A percentile compares a stretch with the other conserved stretches of the same genome.
These are phyloP conservation scores for Spizellomyces punctatus DNA, from an alignment of 192 early-diverging fungal genomes.

Conservation along the genomic window DNA sequence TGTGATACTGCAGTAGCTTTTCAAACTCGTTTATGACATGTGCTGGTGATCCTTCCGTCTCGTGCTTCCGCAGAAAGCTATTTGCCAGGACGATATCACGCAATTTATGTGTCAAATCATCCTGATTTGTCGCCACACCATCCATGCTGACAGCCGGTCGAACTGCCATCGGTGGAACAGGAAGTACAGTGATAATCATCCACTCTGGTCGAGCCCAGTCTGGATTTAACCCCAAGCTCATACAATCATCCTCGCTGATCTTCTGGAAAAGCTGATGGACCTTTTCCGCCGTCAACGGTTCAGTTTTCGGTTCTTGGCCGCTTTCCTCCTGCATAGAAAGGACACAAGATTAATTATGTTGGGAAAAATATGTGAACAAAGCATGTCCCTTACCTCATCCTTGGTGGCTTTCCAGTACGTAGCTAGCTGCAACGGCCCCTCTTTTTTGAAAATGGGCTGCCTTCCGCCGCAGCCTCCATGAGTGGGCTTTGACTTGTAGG, in stretches of 20 bases:
- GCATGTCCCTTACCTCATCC: constrained; percentile 20
- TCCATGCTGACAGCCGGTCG: constrained; percentile 96
- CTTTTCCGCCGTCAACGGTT: constrained; percentile 66
- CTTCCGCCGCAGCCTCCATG: constrained; percentile 86
- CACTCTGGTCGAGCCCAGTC: constrained; percentile 96
- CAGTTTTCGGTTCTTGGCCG: constrained; percentile 36
- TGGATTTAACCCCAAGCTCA: constrained; percentile 83
- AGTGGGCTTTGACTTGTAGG: constrained; percentile 49
- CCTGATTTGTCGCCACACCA: constrained; percentile 82
- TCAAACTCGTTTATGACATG: constrained; percentile 91
- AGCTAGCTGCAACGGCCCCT: constrained; percentile 9
- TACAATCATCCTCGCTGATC: constrained; percentile 84
- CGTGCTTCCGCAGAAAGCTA: constrained; percentile 73
- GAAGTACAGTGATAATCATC: constrained; percentile 94
- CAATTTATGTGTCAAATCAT: constrained; percentile 96
- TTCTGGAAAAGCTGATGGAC: constrained; percentile 82
- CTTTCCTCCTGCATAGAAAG: constrained; percentile 28
- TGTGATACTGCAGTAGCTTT: constrained; percentile 87
- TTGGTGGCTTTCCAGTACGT: constrained; percentile 31
- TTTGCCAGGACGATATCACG: constrained; percentile 94
- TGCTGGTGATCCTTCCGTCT: constrained; percentile 83
- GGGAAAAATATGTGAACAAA: background rate
- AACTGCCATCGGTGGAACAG: constrained; percentile 95
- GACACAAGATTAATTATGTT: too few species aligned
- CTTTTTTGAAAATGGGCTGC: constrained; percentile 81